Percentiles rank a stretch among this genome's conserved stretches.
These are phyloP conservation scores for Stagonosporopsis cucurbitacearum DNA, from an alignment of 2,329 filamentous ascomycete genomes.

Conservation along the genomic window DNA sequence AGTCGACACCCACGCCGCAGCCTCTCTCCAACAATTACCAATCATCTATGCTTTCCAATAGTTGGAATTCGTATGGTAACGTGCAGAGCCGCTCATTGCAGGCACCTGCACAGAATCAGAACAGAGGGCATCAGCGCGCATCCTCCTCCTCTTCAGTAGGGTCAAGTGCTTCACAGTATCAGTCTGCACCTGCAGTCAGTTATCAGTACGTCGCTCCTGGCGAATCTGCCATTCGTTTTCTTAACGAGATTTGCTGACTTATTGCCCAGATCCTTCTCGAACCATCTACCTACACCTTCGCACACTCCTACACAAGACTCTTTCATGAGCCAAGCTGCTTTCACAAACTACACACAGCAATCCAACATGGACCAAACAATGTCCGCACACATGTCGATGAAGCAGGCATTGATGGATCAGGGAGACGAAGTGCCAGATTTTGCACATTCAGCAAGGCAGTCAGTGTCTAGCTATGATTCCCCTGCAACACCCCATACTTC, in stretches of 20 bases:
- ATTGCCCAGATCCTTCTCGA: constrained; percentile 54
- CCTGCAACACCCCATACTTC: constrained; percentile 66
- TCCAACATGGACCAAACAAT: constrained; percentile 52
- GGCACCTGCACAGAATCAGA: constrained; percentile 39
- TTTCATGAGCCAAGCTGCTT: constrained; percentile 55
- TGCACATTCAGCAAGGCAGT: constrained; percentile 61
- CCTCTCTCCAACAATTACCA: constrained; percentile 36
- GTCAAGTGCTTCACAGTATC: constrained; percentile 46
- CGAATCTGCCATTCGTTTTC: background rate
- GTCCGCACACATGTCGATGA: constrained; percentile 66
- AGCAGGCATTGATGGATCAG: constrained; percentile 61
- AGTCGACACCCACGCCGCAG: constrained; percentile 50
- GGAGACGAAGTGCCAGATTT: constrained; percentile 61
- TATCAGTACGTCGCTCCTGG: constrained; percentile 54
- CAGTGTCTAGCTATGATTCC: constrained; percentile 67
- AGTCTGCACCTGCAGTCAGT: constrained; percentile 32
- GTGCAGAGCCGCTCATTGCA: constrained; percentile 43
- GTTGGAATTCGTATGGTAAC: constrained; percentile 45
- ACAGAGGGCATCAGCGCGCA: constrained; percentile 46
- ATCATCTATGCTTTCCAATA: constrained; percentile 40
- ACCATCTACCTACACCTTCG: constrained; percentile 61
- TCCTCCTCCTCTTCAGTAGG: constrained; percentile 50
- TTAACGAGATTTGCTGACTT: constrained; percentile 43
- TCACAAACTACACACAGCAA: constrained; percentile 55
- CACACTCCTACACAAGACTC: constrained; percentile 61